Percentiles rank a stretch among this genome's conserved stretches.
Evolutionary conservation across 1,284 basidiomycete species (phyloP).

Genomic region (Pisolithus thermaeus): DNA sequence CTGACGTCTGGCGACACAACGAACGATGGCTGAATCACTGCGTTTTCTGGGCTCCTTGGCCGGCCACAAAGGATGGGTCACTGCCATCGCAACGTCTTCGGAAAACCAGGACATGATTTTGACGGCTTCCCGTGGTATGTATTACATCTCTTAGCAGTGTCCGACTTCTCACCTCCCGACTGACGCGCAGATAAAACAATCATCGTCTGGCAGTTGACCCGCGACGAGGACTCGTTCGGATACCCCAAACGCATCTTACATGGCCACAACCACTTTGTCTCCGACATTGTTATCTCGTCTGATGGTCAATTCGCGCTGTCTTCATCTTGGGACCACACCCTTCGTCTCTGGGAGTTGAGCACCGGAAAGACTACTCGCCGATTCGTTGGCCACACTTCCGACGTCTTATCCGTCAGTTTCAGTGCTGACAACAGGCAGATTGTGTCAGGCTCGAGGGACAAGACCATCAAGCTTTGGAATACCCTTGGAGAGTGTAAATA

Average conservation of each 20-base stretch:
- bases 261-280: constrained; percentile 99
- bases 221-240: constrained; percentile 89
- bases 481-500: constrained; percentile 99
- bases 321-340: constrained; percentile 99
- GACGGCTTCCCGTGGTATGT: constrained; percentile 91
- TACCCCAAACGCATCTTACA: constrained; percentile 97
- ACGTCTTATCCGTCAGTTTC: constrained; percentile 97
- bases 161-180: constrained; percentile 18
- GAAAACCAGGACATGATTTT: constrained; percentile 98
- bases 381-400: constrained; percentile 97
- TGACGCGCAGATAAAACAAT: constrained; percentile 87
- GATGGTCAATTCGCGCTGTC: constrained; percentile 99
- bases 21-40: constrained; percentile 78
- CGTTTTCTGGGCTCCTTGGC: constrained; percentile 90
- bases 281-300: constrained; percentile 97
- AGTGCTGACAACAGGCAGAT: constrained; percentile 98
- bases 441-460: constrained; percentile 96
- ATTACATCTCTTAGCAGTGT: constrained; percentile 14
- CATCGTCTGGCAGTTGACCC: constrained; percentile 99
- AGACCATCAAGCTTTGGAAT: constrained; percentile 99
- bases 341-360: constrained; percentile 99
- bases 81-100: constrained; percentile 93
- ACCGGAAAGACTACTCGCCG: constrained; percentile 90
- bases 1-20: constrained; percentile 34
- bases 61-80: constrained; percentile 96